Evolutionary conservation across 495 filamentous ascomycete genomes (phyloP).

Genomic region (Acidiella bohemica): DNA sequence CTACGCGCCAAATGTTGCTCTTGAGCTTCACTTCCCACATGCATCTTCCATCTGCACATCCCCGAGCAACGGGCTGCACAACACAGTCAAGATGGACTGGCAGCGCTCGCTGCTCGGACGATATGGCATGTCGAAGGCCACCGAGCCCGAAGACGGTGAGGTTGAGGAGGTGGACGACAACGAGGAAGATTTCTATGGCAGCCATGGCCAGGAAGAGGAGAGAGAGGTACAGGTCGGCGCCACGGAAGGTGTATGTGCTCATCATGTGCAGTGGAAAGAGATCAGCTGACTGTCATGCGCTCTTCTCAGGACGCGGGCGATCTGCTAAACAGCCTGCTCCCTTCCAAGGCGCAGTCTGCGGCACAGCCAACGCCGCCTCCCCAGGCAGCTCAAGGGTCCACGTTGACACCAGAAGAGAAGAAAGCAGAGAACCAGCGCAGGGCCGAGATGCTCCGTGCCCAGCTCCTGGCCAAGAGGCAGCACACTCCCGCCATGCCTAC

Average conservation of each 20-base stretch:
- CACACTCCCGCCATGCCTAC: slow-evolving; percentile 9
- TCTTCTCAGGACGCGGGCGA: background rate
- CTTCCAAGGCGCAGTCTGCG: background rate
- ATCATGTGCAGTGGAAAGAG: background rate
- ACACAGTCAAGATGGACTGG: slow-evolving; percentile 3
- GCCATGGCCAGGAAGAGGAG: too few relatives aligned
- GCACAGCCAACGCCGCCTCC: background rate
- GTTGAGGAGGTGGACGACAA: background rate
- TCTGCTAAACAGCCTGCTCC: slow-evolving; percentile 1
- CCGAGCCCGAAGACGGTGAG: background rate
- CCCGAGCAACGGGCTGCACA: background rate
- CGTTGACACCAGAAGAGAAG: background rate
- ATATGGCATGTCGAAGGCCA: background rate
- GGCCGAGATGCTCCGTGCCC: slow-evolving; percentile 15
- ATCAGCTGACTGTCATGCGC: slow-evolving; percentile 2
- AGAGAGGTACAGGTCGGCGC: too few relatives aligned
- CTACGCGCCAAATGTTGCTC: background rate
- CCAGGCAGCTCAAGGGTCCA: background rate
- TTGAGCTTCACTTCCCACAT: background rate
- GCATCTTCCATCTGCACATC: background rate
- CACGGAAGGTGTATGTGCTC: too few relatives aligned
- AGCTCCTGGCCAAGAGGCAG: slow-evolving; percentile 14
- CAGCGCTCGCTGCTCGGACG: background rate
- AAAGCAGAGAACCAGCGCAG: slow-evolving; percentile 15
- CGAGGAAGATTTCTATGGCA: slow-evolving; percentile 5